Evolutionary conservation across 805 yeast genomes (phyloP).

Genomic region (Lipomyces mesembrius): DNA sequence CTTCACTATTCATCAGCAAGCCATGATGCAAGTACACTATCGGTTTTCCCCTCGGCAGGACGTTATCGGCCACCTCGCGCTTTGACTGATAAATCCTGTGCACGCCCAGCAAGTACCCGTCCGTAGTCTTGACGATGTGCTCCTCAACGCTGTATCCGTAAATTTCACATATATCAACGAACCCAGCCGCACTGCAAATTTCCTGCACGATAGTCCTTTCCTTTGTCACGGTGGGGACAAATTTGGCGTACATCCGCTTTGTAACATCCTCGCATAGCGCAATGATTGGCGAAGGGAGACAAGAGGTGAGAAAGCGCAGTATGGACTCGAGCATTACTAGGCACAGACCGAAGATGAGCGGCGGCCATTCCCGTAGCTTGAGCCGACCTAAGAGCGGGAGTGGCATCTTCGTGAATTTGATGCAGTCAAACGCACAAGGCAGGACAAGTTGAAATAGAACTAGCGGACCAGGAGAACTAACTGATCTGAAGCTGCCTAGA

Average conservation of each 20-base stretch:
- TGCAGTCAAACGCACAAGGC: neutral
- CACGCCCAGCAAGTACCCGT: constrained; percentile 24
- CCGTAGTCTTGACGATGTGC: constrained; percentile 52
- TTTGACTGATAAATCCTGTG: constrained; percentile 46
- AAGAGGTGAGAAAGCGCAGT: constrained; percentile 41
- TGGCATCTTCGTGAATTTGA: constrained; percentile 35
- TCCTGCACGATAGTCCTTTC: constrained; percentile 41
- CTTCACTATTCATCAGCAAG: constrained; percentile 82
- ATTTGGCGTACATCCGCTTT: constrained; percentile 21
- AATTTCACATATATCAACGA: constrained; percentile 67
- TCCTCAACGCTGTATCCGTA: constrained; percentile 76
- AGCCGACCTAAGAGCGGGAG: constrained; percentile 46
- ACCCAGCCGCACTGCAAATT: constrained; percentile 55
- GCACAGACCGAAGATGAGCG: constrained; percentile 43
- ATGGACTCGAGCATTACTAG: constrained; percentile 44
- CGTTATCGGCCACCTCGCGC: constrained; percentile 16
- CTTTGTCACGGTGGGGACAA: constrained; percentile 20
- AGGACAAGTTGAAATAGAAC: neutral
- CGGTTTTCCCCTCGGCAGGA: constrained; percentile 37
- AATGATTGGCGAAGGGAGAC: constrained; percentile 43
- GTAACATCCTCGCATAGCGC: constrained; percentile 38
- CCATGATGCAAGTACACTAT: constrained; percentile 92
- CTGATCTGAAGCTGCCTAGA: too few relatives aligned
- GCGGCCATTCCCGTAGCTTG: constrained; percentile 45
- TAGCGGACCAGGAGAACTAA: too few relatives aligned